Conservation (phyloP, 1,284 basidiomycete species). For the Ustilago cynodontis region DNA sequence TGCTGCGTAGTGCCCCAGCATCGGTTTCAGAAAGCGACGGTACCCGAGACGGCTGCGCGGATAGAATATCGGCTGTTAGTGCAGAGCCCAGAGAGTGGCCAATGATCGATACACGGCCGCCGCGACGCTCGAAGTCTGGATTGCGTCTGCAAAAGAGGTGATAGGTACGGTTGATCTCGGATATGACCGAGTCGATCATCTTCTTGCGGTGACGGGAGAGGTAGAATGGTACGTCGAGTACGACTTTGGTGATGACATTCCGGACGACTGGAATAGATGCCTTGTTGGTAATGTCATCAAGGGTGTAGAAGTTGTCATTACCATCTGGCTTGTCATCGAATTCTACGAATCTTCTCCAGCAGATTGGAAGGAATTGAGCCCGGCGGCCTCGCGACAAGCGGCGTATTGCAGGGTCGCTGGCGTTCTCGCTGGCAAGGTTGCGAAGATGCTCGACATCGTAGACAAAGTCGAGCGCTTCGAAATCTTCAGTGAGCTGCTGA, state of each 20-base stretch:
- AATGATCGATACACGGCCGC: slow-evolving; percentile 72
- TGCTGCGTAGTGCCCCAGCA: slow-evolving; percentile 24
- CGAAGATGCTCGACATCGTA: slow-evolving; percentile 63
- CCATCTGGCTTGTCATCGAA: slow-evolving; percentile 64
- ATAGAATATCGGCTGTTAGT: slow-evolving; percentile 74
- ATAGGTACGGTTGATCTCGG: slow-evolving; percentile 70
- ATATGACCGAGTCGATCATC: slow-evolving; percentile 72
- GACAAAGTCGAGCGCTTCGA: slow-evolving; percentile 62
- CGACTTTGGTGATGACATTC: slow-evolving; percentile 67
- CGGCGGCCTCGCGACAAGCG: slow-evolving; percentile 65
- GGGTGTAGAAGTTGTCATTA: slow-evolving; percentile 71
- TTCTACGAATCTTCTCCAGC: slow-evolving; percentile 73
- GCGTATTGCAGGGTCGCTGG: slow-evolving; percentile 46
- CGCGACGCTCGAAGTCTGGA: slow-evolving; percentile 70
- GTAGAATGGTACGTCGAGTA: slow-evolving; percentile 73
- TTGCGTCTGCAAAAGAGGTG: slow-evolving; percentile 75
- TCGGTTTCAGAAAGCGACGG: slow-evolving; percentile 30
- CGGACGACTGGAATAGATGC: slow-evolving; percentile 57
- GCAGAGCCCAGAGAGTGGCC: slow-evolving; percentile 74
- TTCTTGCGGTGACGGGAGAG: slow-evolving; percentile 71
- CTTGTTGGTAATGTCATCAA: slow-evolving; percentile 67
- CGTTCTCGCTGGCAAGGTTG: slow-evolving; percentile 46
- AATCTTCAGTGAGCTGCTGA: slow-evolving; percentile 61
- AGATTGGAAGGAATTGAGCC: slow-evolving; percentile 74
- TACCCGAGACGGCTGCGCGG: slow-evolving; percentile 74